Evolutionary conservation across 345 rosid species (phyloP).

Genomic region (Heritiera littoralis): DNA sequence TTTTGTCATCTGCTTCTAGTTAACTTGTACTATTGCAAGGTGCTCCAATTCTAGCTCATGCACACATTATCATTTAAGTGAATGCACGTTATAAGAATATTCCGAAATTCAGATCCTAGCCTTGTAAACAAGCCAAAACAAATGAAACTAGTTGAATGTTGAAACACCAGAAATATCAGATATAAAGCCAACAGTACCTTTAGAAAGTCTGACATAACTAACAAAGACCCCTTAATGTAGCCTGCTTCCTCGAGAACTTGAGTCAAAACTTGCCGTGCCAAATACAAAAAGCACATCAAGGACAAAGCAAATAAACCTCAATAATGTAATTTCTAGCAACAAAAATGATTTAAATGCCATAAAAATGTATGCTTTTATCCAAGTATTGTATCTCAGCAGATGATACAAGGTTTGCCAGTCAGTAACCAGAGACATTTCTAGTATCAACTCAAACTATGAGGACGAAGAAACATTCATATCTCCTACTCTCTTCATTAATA

Average conservation of each 20-base stretch:
- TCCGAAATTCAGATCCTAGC: background rate
- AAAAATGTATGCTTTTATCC: no score
- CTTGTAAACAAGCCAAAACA: background rate
- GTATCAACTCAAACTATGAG: background rate
- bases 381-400: no score
- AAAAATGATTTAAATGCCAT: no score
- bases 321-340: background rate
- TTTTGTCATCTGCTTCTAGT: no score
- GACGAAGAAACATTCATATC: background rate
- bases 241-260: constrained; percentile 81
- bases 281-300: constrained; percentile 20
- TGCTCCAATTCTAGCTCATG: no score
- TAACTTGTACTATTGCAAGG: no score
- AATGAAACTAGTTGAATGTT: background rate
- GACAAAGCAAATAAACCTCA: background rate
- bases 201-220: constrained; percentile 61
- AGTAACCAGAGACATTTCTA: background rate
- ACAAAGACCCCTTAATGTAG: constrained; percentile 53
- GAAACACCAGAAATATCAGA: background rate
- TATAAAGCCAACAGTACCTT: constrained; percentile 45
- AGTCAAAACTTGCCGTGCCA: constrained; percentile 66
- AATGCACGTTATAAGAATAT: background rate
- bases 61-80: background rate
- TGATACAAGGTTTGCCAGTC: no score
- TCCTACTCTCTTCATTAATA: background rate